These are phyloP conservation scores for Beauveria australis DNA, from an alignment of 2,329 filamentous ascomycete species.

Conservation along the genomic window DNA sequence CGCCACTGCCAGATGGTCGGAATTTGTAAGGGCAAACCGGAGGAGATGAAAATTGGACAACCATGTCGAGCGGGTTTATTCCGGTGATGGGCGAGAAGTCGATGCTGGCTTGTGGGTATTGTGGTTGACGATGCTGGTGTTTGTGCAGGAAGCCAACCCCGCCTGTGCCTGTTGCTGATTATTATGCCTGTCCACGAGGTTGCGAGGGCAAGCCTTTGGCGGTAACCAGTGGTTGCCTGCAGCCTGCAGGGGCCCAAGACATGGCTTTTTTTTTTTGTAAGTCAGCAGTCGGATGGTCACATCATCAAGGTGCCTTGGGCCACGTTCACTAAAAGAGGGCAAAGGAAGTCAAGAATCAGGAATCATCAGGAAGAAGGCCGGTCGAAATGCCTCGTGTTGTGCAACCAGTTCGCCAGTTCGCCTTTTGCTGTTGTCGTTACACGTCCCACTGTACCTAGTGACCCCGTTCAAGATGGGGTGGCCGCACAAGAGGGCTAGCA, in stretches of 20 bases:
- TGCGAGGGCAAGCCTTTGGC: background rate
- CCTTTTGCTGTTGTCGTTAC: background rate
- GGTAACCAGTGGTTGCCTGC: background rate
- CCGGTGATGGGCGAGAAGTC: background rate
- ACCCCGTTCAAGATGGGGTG: too few relatives aligned
- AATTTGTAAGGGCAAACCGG: background rate
- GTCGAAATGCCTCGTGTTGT: background rate
- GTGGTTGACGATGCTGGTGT: background rate
- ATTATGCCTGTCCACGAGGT: background rate
- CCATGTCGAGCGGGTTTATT: background rate
- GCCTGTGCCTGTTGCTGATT: background rate
- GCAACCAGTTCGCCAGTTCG: background rate
- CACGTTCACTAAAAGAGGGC: background rate
- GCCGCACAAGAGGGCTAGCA: too few relatives aligned
- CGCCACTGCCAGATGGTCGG: background rate
- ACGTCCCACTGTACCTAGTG: too few relatives aligned
- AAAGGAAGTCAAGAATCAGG: background rate
- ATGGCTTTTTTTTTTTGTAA: background rate
- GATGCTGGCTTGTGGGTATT: background rate
- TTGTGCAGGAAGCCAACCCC: background rate
- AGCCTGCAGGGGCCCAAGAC: background rate
- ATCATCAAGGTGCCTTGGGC: background rate
- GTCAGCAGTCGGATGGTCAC: background rate
- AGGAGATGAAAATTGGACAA: background rate
- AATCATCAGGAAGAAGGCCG: background rate